Percentiles rank a stretch among this genome's conserved stretches.
These are phyloP conservation scores for Leccinum barrowsii DNA, from an alignment of 768 basidiomycete species.

Conservation along the genomic window DNA sequence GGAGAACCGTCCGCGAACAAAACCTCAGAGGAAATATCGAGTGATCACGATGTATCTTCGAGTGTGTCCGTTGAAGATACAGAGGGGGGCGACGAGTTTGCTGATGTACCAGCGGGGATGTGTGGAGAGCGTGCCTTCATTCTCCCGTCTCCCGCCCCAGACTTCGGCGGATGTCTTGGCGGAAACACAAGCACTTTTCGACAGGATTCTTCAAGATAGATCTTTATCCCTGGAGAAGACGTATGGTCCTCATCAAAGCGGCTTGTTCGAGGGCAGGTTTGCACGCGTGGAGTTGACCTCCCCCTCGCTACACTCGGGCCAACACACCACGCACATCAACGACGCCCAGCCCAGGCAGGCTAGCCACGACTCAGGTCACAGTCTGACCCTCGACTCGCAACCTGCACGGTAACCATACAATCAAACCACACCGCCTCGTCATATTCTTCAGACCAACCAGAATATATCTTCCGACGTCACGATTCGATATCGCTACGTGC, in stretches of 20 bases:
- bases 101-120: constrained; percentile 4
- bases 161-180: constrained; percentile 65
- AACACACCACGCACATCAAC: constrained; percentile 10
- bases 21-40: not conserved
- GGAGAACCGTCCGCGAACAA: constrained; percentile 7
- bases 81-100: not conserved
- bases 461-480: not conserved
- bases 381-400: constrained; percentile 3
- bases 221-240: not conserved
- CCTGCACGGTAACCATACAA: constrained; percentile 3
- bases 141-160: constrained; percentile 65
- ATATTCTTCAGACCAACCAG: constrained; percentile 1
- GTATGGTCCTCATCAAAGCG: not conserved
- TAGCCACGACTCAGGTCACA: constrained; percentile 8
- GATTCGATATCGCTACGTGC: constrained; percentile 4
- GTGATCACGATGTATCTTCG: not conserved
- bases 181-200: constrained; percentile 67
- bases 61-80: constrained; percentile 5
- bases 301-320: constrained; percentile 11
- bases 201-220: constrained; percentile 50
- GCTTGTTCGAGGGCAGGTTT: constrained; percentile 43
- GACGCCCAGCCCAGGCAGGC: constrained; percentile 8
- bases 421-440: not conserved
- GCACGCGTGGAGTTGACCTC: constrained; percentile 46
- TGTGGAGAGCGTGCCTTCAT: constrained; percentile 14